Base-by-base conservation (phyloP, 2,329 filamentous ascomycete genomes). In the Xylariales sp. region DNA sequence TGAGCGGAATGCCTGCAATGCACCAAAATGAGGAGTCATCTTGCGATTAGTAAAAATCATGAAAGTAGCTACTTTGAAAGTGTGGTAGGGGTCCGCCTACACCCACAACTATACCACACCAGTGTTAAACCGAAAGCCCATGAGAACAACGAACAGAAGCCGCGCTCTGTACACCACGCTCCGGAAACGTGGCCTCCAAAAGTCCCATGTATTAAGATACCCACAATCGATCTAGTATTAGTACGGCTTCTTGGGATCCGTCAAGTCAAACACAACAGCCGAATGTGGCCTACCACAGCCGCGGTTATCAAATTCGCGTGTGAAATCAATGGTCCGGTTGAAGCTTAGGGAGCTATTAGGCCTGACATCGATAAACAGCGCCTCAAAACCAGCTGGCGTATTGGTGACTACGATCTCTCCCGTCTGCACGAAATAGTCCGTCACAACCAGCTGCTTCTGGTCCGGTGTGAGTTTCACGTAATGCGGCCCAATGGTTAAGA, bases 401-500 rank as follows among this genome's bases (percentile, higher is more conserved):
- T 81, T 80, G 52, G 82, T 67, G 3, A 82, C 62, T 5, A 73
- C 74, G 43, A 81, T 80, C 42, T 76, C 72, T 19, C 78, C 77
- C 8, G 70, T 75, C 60, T 82, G 77, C 3, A 83, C 75, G 52
- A 82, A 82, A 63, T 82, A 82, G 39, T 80, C 79, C n/a, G 74
- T 80, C 11, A 82, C 76, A 2, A 82, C 65, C 12, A 82, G 58
- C 55, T 82, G 75, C 66, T 79, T 79, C 66, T 81, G 76, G 48
- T 82, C 78, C 0, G 78, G 78, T 4, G 74, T 74, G 45, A 82
- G 66, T 65, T 82, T 82, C 62, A 82, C 63, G 51, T 81, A 82
- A 63, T 82, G 78, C 0, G 78, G 78, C 1, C 78, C 76, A 39
- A 80, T 67, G 44, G 74, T 77, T 15, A 75, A 76, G 57, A 82